Conservation (phyloP, 2,329 filamentous ascomycete species). For the Neopestalotiopsis clavispora region DNA sequence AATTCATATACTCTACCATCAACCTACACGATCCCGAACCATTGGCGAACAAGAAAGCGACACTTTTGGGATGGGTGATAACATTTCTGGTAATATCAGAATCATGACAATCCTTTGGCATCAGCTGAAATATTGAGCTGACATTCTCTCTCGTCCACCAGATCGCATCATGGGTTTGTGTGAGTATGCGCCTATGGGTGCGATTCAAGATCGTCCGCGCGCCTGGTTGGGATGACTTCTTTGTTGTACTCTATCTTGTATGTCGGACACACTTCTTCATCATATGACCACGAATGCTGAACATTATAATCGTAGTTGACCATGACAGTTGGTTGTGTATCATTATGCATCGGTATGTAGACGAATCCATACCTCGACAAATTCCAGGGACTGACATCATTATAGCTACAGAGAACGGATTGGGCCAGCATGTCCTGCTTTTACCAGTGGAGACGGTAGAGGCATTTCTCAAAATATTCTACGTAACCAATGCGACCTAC, state of each 20-base stretch:
- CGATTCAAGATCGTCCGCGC: constrained; percentile 28
- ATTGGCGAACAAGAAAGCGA: constrained; percentile 31
- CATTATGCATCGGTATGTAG: constrained; percentile 22
- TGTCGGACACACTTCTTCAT: background rate
- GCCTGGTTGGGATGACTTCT: constrained; percentile 34
- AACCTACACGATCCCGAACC: constrained; percentile 35
- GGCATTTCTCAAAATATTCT: constrained; percentile 30
- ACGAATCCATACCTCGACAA: background rate
- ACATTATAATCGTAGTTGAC: constrained; percentile 22
- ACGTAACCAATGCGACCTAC: constrained; percentile 31
- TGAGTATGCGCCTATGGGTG: constrained; percentile 33
- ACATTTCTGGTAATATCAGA: constrained; percentile 31
- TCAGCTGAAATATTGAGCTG: background rate
- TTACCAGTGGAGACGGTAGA: constrained; percentile 22
- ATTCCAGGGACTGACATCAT: background rate
- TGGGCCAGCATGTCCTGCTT: constrained; percentile 30
- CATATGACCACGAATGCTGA: too few species aligned
- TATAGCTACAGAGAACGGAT: constrained; percentile 24
- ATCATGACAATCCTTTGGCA: constrained; percentile 8
- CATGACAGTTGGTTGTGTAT: constrained; percentile 28
- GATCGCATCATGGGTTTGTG: constrained; percentile 35
- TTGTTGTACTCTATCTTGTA: constrained; percentile 30
- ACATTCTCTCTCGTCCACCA: constrained; percentile 18
- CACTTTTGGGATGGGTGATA: constrained; percentile 36
- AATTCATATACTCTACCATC: constrained; percentile 24